Evolutionary conservation across 2,329 filamentous ascomycete genomes (phyloP).

Genomic region (Ophiostoma populinum): DNA sequence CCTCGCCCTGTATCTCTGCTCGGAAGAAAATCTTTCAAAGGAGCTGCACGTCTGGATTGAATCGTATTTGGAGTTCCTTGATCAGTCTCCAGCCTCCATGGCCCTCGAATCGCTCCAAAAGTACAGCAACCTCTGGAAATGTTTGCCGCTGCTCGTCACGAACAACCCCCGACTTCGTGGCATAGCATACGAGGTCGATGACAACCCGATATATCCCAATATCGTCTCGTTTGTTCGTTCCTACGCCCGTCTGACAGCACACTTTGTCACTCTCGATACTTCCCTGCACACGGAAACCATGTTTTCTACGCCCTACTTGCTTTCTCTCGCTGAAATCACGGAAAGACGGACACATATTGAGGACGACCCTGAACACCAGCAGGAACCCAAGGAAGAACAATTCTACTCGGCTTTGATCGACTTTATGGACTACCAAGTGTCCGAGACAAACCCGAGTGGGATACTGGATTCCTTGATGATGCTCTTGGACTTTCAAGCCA

Average conservation of each 20-base stretch:
- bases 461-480: too few relatives aligned
- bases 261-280: conserved; percentile 33
- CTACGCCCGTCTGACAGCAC: conserved; percentile 32
- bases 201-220: conserved; percentile 11
- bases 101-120: conserved; percentile 26
- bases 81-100: conserved; percentile 17
- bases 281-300: conserved; percentile 16
- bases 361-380: too few relatives aligned
- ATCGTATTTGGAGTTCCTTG: conserved; percentile 26
- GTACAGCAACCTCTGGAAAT: conserved; percentile 32
- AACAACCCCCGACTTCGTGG: conserved; percentile 6
- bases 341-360: conserved; percentile 8
- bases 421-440: too few relatives aligned
- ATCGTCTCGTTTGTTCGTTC: conserved; percentile 19
- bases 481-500: too few relatives aligned
- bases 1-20: background rate
- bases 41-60: conserved; percentile 33
- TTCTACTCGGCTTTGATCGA: too few relatives aligned
- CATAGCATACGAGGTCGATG: conserved; percentile 3
- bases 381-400: too few relatives aligned
- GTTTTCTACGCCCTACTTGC: conserved; percentile 27
- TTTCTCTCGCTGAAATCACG: conserved; percentile 23
- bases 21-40: conserved; percentile 14
- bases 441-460: too few relatives aligned
- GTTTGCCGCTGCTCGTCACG: conserved; percentile 32